Evolutionary conservation across 306 rosid species (phyloP).

Genomic region (Inga oerstediana): DNA sequence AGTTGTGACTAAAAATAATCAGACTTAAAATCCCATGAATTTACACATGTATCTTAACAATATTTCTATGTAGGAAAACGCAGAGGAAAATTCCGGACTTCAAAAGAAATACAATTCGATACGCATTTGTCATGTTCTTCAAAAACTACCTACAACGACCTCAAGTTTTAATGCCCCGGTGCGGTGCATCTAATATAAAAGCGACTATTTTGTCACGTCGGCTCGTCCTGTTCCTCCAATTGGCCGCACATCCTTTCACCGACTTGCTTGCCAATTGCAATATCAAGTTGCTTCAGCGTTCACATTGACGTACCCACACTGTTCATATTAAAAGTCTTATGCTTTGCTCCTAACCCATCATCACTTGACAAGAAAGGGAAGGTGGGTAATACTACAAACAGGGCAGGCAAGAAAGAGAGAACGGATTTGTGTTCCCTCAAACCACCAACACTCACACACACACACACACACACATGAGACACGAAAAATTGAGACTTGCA

Average conservation of each 20-base stretch:
- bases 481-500: background rate
- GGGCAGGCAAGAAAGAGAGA: background rate
- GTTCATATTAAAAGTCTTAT: background rate
- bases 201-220: slow-evolving; percentile 24
- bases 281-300: slow-evolving; percentile 25
- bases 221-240: slow-evolving; percentile 6
- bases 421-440: background rate
- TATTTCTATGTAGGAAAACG: background rate
- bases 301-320: slow-evolving; percentile 23
- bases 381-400: background rate
- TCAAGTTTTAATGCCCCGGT: background rate
- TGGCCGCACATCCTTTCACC: background rate
- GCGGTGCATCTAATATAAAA: background rate
- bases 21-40: background rate
- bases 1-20: background rate
- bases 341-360: background rate
- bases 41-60: background rate
- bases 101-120: background rate
- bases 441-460: background rate
- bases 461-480: background rate
- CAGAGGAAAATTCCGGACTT: background rate
- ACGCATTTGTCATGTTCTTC: background rate
- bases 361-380: background rate
- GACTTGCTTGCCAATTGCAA: background rate
- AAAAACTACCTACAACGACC: background rate